Conservation (phyloP, 768 basidiomycete genomes). For the Rhizopogon vinicolor region DNA sequence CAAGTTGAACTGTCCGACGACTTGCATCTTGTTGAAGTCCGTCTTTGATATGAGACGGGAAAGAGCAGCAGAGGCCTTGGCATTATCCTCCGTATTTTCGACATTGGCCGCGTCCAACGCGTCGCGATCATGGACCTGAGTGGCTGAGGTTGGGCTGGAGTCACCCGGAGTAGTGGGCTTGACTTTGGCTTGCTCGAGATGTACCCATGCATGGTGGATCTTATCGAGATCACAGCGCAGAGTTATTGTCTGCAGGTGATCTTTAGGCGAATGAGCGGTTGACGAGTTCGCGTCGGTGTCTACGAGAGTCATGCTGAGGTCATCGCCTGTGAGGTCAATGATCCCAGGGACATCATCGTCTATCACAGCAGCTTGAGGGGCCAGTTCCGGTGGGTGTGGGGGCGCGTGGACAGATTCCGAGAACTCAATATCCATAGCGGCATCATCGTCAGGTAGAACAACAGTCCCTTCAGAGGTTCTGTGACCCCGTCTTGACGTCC, state of each 20-base stretch:
- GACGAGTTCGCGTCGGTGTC: slow-evolving; percentile 9
- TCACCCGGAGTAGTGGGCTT: not conserved
- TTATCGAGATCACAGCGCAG: not conserved
- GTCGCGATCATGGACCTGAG: slow-evolving; percentile 14
- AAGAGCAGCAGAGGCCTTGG: slow-evolving; percentile 60
- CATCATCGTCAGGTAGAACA: slow-evolving; percentile 18
- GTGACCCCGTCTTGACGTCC: slow-evolving; percentile 10
- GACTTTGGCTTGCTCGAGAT: not conserved
- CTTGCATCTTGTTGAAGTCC: slow-evolving; percentile 81
- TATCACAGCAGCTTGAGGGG: not conserved
- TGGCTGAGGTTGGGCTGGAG: not conserved
- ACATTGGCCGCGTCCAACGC: slow-evolving; percentile 25
- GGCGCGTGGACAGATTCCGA: slow-evolving; percentile 8
- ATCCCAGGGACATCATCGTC: not conserved
- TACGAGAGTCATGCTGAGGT: slow-evolving; percentile 21
- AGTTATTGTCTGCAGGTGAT: not conserved
- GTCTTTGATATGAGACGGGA: slow-evolving; percentile 81
- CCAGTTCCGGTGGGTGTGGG: slow-evolving; percentile 1
- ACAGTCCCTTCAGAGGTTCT: slow-evolving; percentile 16
- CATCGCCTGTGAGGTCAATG: slow-evolving; percentile 7
- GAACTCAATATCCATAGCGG: slow-evolving; percentile 21
- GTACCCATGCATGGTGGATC: not conserved
- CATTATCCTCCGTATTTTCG: slow-evolving; percentile 43
- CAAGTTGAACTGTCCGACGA: slow-evolving; percentile 93
- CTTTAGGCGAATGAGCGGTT: not conserved